Base-by-base conservation (phyloP, 2,329 filamentous ascomycete genomes). In the Cercospora sp. region DNA sequence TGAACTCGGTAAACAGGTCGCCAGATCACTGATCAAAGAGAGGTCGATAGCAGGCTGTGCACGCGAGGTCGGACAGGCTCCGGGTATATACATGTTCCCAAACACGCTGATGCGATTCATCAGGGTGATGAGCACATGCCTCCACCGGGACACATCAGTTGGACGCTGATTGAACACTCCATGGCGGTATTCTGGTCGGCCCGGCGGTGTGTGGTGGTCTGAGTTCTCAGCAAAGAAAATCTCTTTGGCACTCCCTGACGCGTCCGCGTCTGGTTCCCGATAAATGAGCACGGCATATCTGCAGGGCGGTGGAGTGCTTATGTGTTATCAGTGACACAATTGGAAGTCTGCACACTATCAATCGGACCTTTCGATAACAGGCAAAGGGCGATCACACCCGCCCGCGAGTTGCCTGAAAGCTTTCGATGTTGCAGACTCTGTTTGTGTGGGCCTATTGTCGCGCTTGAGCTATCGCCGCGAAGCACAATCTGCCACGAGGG, bases 111-210 rank as follows among this genome's bases (percentile, higher is more conserved):
- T 64, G 53, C 55, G 53, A 64, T 59, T 30, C 36, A 64, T 60
- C 63, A 60, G 63, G 63, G 39, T 57, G 48, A 64, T 64, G 63
- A 64, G 63, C 53, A 59, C 51, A 64, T 36, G 16, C 28, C 16
- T 30, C 31, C 55, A 18, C 28, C 12, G 26, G 45, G 9, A 36
- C 48, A 55, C 26, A 39, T 42, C 20, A 63, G 51, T 33, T 28
- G 60, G 2, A 48, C 42, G 42, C 42, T 48, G 18, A 53, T 64
- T 58, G 62, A 64, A 53, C 12, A 20, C 28, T 28, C 30, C 62
- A 64, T 57, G 30, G 39, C 48, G 62, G 62, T 64, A 62, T 62
- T 28, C 13, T 62, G n/a, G 8, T 62, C 60, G 60, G 60, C 36
- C 60, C 60, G 60, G 60, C 16, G 42, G 31, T 42, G n/a, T 31